Conservation (phyloP, 352 stramenopile species). For the Phytophthora aleatoria region DNA sequence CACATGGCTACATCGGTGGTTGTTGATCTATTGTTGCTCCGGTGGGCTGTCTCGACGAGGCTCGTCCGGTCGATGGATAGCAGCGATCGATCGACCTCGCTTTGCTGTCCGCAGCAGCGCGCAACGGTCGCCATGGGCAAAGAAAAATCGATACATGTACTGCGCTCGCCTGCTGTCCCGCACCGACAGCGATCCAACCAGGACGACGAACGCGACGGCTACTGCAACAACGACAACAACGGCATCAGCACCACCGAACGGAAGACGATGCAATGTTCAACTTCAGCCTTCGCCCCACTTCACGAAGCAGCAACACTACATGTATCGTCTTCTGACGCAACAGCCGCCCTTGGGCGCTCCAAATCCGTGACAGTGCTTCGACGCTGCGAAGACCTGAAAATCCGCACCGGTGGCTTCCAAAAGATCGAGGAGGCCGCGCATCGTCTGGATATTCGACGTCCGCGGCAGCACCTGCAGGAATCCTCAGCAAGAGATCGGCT, state of each 20-base stretch:
- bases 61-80: slow-evolving; percentile 25
- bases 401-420: slow-evolving; percentile 81
- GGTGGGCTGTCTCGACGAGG: not conserved
- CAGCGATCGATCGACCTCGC: slow-evolving; percentile 10
- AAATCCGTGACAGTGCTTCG: slow-evolving; percentile 54
- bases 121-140: slow-evolving; percentile 16
- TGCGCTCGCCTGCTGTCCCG: slow-evolving; percentile 6
- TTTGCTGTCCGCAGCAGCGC: slow-evolving; percentile 5
- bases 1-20: slow-evolving; percentile 29
- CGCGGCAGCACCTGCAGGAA: slow-evolving; percentile 22
- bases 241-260: not conserved
- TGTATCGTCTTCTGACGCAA: not conserved
- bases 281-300: slow-evolving; percentile 6
- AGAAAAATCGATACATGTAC: not conserved
- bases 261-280: slow-evolving; percentile 17
- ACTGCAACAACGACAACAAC: slow-evolving; percentile 4
- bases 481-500: slow-evolving; percentile 10
- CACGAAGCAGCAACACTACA: slow-evolving; percentile 12
- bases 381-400: slow-evolving; percentile 66
- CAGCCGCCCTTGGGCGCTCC: not conserved
- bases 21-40: not conserved
- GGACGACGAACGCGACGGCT: slow-evolving; percentile 15
- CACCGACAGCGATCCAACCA: slow-evolving; percentile 28
- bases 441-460: slow-evolving; percentile 42
- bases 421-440: slow-evolving; percentile 72